Base-by-base conservation (phyloP, 2,329 filamentous ascomycete species). In the Colletotrichum echinochloae region DNA sequence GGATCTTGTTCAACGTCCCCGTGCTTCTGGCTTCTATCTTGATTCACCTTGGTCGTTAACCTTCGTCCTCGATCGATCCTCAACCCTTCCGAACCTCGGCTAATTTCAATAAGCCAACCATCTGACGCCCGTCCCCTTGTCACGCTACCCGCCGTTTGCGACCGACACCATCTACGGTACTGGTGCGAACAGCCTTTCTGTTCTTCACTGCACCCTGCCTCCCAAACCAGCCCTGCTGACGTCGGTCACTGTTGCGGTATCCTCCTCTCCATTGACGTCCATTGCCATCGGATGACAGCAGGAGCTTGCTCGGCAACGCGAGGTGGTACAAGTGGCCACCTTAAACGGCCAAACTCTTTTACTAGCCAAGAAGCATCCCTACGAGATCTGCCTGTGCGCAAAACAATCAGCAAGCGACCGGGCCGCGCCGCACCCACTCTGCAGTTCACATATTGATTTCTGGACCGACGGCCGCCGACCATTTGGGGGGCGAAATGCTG, bases 401-500 rank as follows among this genome's bases (percentile, higher is more conserved):
- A 16, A 30, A 44, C 39, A 39, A 54, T 33, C 68, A 52, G 37
- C 56, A 59, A 39, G 48, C 64, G 44, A 57, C 52, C 23, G 59
- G 55, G 46, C 51, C 52, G 44, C 41, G 23, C 35, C 56, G 49
- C 20, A 62, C 14, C 35, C 35, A 52, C 44, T 54, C 55, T 54
- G n/a, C 46, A 49, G n/a, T 57, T 52, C 57, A 39, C 28, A 57
- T 41, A 57, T 46, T 63, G 72, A 67, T 71, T 68, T 52, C 63
- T 67, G 64, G 56, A 73, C 65, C 70, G 63, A 72, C 70, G 70
- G 69, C 72, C 72, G 61, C 71, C 72, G 71, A 73, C 51, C 20
- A 37, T 62, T 71, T 74, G 78, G 57, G 87, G 87, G 41, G 66
- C 73, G 78, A 75, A 70, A 79, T 79, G 79, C 77, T 71, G 68